phyloP scores from a whole-genome alignment of 225 moss, liverwort and hornwort species.

The Antitrichia curtipendula region DNA sequence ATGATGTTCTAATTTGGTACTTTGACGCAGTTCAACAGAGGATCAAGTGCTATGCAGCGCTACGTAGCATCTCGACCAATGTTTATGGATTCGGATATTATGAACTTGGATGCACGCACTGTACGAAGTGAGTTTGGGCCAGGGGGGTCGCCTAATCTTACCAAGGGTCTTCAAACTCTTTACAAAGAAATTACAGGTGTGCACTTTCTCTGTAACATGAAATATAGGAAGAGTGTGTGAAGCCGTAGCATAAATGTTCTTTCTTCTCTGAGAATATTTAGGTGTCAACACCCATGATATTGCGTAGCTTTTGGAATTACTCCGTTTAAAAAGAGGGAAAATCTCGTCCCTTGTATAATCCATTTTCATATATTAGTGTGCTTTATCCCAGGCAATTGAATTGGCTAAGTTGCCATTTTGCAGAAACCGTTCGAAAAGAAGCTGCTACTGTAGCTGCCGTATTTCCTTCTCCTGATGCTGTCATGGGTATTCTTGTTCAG shows the following conservation, averaged over 20 bases:
- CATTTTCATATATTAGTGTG: neutral
- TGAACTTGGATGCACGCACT: constrained; percentile 83
- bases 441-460: constrained; percentile 87
- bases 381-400: neutral
- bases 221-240: neutral
- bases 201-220: neutral
- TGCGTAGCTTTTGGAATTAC: neutral
- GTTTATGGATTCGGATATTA: constrained; percentile 94
- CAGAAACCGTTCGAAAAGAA: constrained; percentile 93
- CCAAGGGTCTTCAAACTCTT: constrained; percentile 70
- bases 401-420: neutral
- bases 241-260: neutral
- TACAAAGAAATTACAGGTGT: constrained; percentile 90
- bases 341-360: neutral
- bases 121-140: constrained; percentile 50
- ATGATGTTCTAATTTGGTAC: neutral
- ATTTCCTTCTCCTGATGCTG: constrained; percentile 98
- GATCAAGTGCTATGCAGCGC: constrained; percentile 94
- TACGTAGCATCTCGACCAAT: constrained; percentile 94
- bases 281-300: neutral
- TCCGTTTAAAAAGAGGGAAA: neutral
- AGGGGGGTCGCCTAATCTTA: constrained; percentile 47
- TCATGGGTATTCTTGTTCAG: constrained; percentile 98
- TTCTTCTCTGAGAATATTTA: neutral
- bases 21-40: constrained; percentile 79